Evolutionary conservation across 208 protist species (phyloP).

Genomic region (Acanthamoeba triangularis): DNA sequence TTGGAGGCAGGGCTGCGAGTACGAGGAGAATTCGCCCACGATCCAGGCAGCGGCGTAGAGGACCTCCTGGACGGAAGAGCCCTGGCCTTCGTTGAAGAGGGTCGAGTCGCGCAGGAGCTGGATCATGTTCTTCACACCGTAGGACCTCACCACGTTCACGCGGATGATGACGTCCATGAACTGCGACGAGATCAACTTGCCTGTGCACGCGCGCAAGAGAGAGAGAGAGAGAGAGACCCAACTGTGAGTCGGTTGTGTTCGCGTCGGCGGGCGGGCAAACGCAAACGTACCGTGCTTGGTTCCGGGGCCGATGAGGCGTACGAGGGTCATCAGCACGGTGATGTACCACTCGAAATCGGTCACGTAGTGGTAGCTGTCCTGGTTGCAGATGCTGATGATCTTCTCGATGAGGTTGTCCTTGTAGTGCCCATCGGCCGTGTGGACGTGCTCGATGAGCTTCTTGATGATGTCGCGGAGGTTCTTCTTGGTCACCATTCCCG

Average conservation of each 20-base stretch:
- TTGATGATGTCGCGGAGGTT: constrained; percentile 93
- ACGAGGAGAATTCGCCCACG: constrained; percentile 95
- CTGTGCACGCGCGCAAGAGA: constrained; percentile 86
- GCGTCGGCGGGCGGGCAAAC: too few species aligned
- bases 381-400: constrained; percentile 86
- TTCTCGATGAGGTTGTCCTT: constrained; percentile 95
- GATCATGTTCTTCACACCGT: constrained; percentile 90
- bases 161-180: constrained; percentile 96
- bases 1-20: background rate
- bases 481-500: constrained; percentile 95
- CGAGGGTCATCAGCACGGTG: constrained; percentile 95
- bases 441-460: constrained; percentile 85
- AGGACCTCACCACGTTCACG: constrained; percentile 94
- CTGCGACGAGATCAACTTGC: constrained; percentile 94
- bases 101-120: constrained; percentile 65
- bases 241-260: too few species aligned
- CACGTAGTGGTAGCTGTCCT: constrained; percentile 80
- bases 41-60: constrained; percentile 96
- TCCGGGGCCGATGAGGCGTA: constrained; percentile 83
- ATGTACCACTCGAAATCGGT: constrained; percentile 99
- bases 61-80: constrained; percentile 84
- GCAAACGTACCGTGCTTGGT: constrained; percentile 72
- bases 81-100: constrained; percentile 75
- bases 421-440: constrained; percentile 88
- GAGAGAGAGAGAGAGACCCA: background rate